Evolutionary conservation across 1,139 yeast species (phyloP).

Genomic region (Saccharomyces hybrid): DNA sequence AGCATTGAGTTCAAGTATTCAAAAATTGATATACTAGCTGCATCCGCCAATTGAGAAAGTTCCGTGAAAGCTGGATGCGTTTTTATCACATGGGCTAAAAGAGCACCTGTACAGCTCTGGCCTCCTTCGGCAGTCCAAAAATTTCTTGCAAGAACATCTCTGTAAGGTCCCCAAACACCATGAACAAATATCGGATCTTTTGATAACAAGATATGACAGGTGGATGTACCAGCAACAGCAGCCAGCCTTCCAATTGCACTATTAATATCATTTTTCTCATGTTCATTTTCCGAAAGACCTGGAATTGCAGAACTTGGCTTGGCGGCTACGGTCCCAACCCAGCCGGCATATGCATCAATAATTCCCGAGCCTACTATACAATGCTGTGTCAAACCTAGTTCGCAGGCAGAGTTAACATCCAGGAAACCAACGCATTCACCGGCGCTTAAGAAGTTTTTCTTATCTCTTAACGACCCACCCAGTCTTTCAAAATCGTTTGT

Average conservation of each 20-base stretch:
- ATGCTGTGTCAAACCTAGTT: slow-evolving; percentile 69
- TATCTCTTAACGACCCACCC: slow-evolving; percentile 53
- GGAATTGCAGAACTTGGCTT: slow-evolving; percentile 27
- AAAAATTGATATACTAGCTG: slow-evolving; percentile 65
- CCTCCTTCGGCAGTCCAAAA: slow-evolving; percentile 99
- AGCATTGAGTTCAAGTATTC: slow-evolving; percentile 73
- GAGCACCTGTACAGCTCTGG: slow-evolving; percentile 92
- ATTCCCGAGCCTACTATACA: slow-evolving; percentile 93
- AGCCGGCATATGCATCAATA: slow-evolving; percentile 96
- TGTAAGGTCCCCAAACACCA: slow-evolving; percentile 98
- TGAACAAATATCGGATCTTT: slow-evolving; percentile 80
- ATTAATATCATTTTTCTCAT: slow-evolving; percentile 41
- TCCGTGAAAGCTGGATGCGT: slow-evolving; percentile 84
- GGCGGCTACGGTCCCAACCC: slow-evolving; percentile 98
- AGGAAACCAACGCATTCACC: slow-evolving; percentile 83
- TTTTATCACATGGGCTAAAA: slow-evolving; percentile 80
- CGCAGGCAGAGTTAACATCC: slow-evolving; percentile 60
- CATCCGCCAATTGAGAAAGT: slow-evolving; percentile 54
- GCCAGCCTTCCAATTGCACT: slow-evolving; percentile 72
- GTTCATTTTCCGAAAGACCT: slow-evolving; percentile 36
- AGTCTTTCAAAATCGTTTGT: slow-evolving; percentile 69
- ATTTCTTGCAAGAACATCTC: slow-evolving; percentile 81
- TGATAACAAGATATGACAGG: slow-evolving; percentile 90
- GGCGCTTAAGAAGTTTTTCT: slow-evolving; percentile 64
- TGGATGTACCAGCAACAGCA: slow-evolving; percentile 97